Evolutionary conservation across 768 basidiomycete genomes (phyloP).

Genomic region (Rhodotorula sphaerocarpa): DNA sequence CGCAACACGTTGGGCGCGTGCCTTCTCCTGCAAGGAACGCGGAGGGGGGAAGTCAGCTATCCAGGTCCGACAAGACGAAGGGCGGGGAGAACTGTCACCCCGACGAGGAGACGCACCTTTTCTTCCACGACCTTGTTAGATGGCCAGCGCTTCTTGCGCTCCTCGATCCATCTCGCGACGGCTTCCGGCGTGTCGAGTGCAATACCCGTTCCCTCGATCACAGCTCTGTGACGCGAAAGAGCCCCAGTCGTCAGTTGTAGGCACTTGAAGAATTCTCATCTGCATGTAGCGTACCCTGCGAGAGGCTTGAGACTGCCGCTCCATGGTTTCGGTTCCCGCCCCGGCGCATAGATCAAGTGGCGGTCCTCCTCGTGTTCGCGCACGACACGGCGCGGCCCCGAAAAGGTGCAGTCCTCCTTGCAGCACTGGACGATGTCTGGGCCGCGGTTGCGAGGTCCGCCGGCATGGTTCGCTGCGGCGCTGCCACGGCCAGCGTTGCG

Average conservation of each 20-base stretch:
- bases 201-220: constrained; percentile 59
- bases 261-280: background rate
- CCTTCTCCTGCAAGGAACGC: background rate
- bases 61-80: too few species aligned
- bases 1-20: constrained; percentile 18
- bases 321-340: constrained; percentile 39
- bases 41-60: too few species aligned
- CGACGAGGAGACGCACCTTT: constrained; percentile 47
- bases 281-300: constrained; percentile 40
- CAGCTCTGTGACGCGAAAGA: constrained; percentile 27
- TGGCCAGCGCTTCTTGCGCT: constrained; percentile 80
- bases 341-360: constrained; percentile 43
- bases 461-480: background rate
- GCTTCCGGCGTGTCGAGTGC: constrained; percentile 71
- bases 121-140: constrained; percentile 61
- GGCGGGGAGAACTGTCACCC: background rate
- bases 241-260: background rate
- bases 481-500: background rate
- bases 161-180: constrained; percentile 74
- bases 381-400: constrained; percentile 41
- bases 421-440: constrained; percentile 37
- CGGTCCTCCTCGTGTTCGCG: constrained; percentile 44
- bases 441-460: background rate
- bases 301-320: constrained; percentile 30
- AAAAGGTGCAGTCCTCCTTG: constrained; percentile 41